Evolutionary conservation across 2,329 filamentous ascomycete species (phyloP).

Genomic region (Cordyceps fumosorosea): DNA sequence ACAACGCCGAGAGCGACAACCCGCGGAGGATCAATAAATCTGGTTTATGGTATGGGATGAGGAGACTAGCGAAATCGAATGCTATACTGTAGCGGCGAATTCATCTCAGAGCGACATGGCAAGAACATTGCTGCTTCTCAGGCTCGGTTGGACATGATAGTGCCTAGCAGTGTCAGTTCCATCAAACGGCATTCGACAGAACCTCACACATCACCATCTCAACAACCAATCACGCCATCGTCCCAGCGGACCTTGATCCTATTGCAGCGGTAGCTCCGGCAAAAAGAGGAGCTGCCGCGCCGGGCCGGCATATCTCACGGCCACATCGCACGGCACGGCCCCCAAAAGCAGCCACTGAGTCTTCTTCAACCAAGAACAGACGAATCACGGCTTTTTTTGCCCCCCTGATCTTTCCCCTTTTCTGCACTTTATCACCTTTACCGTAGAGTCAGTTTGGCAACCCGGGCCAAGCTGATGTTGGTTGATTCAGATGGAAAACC

Average conservation of each 20-base stretch:
- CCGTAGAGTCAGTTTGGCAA: background rate
- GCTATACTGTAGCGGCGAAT: background rate
- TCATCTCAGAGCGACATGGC: background rate
- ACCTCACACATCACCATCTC: no score
- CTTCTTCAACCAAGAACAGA: background rate
- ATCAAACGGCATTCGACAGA: no score
- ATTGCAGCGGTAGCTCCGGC: background rate
- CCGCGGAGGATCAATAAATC: background rate
- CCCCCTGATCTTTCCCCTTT: background rate
- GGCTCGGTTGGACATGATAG: background rate
- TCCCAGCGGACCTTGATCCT: no score
- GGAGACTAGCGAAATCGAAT: background rate
- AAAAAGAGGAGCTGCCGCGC: background rate
- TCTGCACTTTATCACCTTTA: background rate
- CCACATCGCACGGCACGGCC: background rate
- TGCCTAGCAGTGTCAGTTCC: no score
- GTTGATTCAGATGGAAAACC: background rate
- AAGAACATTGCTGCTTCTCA: background rate
- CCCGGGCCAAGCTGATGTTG: background rate
- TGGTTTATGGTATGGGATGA: background rate
- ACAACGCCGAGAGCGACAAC: background rate
- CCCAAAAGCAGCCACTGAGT: background rate
- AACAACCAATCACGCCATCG: background rate
- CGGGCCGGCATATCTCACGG: background rate
- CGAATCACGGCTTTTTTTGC: background rate